phyloP scores from a whole-genome alignment of 2,329 filamentous ascomycete species.

The Penicillium capsulatum region DNA sequence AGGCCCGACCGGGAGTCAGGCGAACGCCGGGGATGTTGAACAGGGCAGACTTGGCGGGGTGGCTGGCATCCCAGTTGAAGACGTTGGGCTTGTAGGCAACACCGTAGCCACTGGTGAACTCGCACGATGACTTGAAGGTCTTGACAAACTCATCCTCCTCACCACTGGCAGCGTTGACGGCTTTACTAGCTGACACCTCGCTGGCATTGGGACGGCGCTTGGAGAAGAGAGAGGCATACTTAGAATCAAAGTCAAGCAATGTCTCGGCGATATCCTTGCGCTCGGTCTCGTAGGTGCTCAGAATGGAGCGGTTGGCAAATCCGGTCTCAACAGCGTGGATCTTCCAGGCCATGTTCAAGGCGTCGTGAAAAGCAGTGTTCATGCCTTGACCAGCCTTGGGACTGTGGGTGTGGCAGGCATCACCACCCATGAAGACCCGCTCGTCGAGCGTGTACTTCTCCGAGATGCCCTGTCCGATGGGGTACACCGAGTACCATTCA shows the following conservation, averaged over 20 bases:
- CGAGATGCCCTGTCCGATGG: constrained; percentile 63
- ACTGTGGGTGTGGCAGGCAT: constrained; percentile 61
- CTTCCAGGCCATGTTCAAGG: constrained; percentile 92
- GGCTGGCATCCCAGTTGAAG: constrained; percentile 75
- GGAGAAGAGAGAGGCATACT: constrained; percentile 87
- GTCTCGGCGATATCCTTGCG: constrained; percentile 80
- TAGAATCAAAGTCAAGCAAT: constrained; percentile 79
- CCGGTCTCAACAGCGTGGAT: constrained; percentile 84
- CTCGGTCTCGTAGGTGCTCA: constrained; percentile 83
- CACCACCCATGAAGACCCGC: constrained; percentile 63
- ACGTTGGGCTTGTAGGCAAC: constrained; percentile 78
- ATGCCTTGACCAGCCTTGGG: constrained; percentile 64
- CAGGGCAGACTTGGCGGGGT: constrained; percentile 65
- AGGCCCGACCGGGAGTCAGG: constrained; percentile 68
- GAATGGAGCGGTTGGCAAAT: constrained; percentile 68
- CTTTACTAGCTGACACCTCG: constrained; percentile 63
- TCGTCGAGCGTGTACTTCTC: constrained; percentile 62
- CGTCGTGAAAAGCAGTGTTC: constrained; percentile 59
- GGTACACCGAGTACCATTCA: constrained; percentile 64
- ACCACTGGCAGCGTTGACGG: constrained; percentile 21
- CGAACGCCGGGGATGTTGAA: constrained; percentile 64
- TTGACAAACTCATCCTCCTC: constrained; percentile 71
- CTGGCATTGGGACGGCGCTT: constrained; percentile 67
- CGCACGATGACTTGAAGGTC: constrained; percentile 85
- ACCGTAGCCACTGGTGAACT: constrained; percentile 89